Evolutionary conservation across 1,139 yeast genomes (phyloP), one percentile per base, ranked within the genome.

Genomic region (Geotrichum australiense): DNA sequence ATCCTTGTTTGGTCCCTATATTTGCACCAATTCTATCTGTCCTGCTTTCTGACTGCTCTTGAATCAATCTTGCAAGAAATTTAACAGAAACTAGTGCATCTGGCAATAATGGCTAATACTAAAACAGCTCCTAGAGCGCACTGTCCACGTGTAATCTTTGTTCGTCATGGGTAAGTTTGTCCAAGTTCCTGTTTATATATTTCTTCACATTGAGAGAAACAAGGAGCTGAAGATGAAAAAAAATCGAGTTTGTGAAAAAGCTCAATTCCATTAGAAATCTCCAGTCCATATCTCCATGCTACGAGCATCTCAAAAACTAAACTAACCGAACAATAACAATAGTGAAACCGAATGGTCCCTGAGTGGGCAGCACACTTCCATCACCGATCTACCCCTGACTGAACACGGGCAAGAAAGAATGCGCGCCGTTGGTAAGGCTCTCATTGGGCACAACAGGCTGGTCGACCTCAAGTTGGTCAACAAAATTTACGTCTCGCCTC

Each of bases 291-390:
- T 24, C 21, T 25, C 21, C 10, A 5, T 15, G 5, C 7, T 10
- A 5, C 11, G 14, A n/a, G 29, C n/a, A n/a, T 12, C 12, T 28
- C n/a, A 12, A 30, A 26, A 31, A 5, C 4, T 11, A 15, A 5
- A n/a, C 31, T 29, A 42, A 33, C 24, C 27, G 10, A 57, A 42
- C 14, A 24, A 1, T n/a, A 10, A 28, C 2, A 15, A 3, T 11
- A 72, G 94, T 27, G 96, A 89, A 65, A 89, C 97, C 2, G 94
- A 78, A 62, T 89, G 97, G 97, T 87, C 96, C 27, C 78, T 81
- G 56, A 73, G 87, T 3, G 97, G 97, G 24, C 95, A 85, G 61
- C 80, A 85, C 63, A 89, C 97, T 5, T 85, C 96, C 2, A 54
- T 70, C 39, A 89, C 97, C 1, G 96, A 89, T 53, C 61, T 89